Base-by-base conservation (phyloP, 2,329 filamentous ascomycete genomes). In the Dothistroma pini region DNA sequence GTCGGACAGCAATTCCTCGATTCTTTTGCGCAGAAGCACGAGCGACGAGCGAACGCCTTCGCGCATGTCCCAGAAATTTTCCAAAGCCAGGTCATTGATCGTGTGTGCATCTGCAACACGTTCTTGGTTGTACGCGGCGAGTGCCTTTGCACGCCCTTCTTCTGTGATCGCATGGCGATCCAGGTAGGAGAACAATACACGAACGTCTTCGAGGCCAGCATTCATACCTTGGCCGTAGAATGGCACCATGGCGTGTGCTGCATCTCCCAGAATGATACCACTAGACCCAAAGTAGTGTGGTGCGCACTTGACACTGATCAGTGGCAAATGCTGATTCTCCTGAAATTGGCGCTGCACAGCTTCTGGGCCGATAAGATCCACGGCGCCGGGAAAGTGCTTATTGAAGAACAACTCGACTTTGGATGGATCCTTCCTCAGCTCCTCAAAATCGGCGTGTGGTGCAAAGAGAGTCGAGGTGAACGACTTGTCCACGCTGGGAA, bases 151-250 rank as follows among this genome's bases (percentile, higher is more conserved):
- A 44, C 75, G 73, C 19, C 68, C 64, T 31, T 63, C 79, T 21
- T 76, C 70, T 7, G 77, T 69, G 38, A 74, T 75, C 1, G 81
- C 78, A 66, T 92, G 81, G 67, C 85, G 84, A 76, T 97, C 93
- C 1, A 97, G 81, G 49, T 89, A 82, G 0, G 87, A 85, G 76
- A 96, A 99, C 0, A 99, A 84, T 5, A 96, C 87, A 8, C 89
- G 87, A 12, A 99, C 92, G 70, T 97, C 93, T 78, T 99, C 95
- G 48, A 99, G 85, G 0, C 95, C 95, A 0, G 95, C 90, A 72
- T 99, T 99, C 87, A 99, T 96, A 41, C 95, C 95, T 75, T 99
- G 95, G 0, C 95, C 95, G 75, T 97, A 99, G 76, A 99, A 99
- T 0, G 95, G 95, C 0, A 99, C 92, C 88, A 99, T 97, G 60